These are phyloP conservation scores for Cryptococcus wingfieldii DNA, from an alignment of 1,284 basidiomycete genomes.

Conservation along the genomic window DNA sequence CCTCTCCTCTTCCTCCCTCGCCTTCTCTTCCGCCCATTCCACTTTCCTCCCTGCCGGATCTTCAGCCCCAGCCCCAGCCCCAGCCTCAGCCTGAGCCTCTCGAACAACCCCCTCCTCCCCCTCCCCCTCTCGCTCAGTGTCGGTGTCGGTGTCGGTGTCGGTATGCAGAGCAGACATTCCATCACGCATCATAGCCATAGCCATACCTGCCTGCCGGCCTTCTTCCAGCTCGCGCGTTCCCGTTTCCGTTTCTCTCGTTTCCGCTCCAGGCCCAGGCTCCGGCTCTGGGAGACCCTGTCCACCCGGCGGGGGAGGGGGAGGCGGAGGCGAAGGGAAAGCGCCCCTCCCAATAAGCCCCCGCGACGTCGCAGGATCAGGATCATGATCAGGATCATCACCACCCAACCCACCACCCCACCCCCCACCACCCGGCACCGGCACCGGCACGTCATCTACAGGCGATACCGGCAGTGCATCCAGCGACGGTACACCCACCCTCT, in stretches of 20 bases:
- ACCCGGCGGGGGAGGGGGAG: no score
- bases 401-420: no score
- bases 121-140: no score
- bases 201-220: neutral
- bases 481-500: neutral
- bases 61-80: no score
- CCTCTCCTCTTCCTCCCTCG: conserved; percentile 6
- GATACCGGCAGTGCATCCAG: neutral
- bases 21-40: conserved; percentile 7
- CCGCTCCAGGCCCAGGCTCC: neutral
- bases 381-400: no score
- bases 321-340: no score
- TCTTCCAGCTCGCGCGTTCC: neutral
- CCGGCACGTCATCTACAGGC: neutral
- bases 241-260: neutral
- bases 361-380: no score
- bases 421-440: no score
- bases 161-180: neutral
- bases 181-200: neutral
- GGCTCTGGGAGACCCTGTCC: neutral
- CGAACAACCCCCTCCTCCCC: conserved; percentile 2
- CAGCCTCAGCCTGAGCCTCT: no score
- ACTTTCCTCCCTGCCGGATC: conserved; percentile 1
- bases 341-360: no score
- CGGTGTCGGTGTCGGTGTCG: no score